phyloP scores from a whole-genome alignment of 345 rosid species.

The Kandelia obovata region DNA sequence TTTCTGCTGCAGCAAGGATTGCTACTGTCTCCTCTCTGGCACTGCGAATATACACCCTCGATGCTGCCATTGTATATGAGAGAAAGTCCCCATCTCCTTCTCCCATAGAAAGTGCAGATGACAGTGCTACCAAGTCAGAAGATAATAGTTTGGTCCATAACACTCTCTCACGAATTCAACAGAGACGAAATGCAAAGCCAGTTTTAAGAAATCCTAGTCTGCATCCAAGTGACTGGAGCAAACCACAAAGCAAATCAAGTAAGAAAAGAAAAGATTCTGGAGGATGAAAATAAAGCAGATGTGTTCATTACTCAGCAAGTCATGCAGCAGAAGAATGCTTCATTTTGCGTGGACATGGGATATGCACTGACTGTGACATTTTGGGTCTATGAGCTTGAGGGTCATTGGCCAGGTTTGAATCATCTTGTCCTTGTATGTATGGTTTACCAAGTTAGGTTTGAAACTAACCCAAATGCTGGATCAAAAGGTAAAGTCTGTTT shows the following conservation, averaged over 20 bases:
- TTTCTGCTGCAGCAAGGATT: conserved; percentile 30
- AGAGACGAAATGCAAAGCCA: conserved; percentile 5
- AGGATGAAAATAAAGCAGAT: background rate
- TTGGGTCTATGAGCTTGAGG: background rate
- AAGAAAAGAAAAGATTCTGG: conserved; percentile 21
- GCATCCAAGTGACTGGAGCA: background rate
- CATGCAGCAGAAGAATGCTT: background rate
- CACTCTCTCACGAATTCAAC: conserved; percentile 7
- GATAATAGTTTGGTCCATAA: background rate
- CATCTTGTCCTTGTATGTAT: conserved; percentile 9
- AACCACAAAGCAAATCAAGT: conserved; percentile 16
- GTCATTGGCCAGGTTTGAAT: background rate
- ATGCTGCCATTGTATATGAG: conserved; percentile 37
- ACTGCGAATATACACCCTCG: conserved; percentile 32
- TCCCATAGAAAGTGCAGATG: conserved; percentile 12
- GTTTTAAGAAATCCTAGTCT: background rate
- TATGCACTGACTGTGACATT: background rate
- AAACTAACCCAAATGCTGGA: conserved; percentile 16
- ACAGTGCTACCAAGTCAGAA: conserved; percentile 2
- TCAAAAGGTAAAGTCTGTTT: background rate
- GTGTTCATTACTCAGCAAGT: background rate
- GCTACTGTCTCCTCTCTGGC: conserved; percentile 36
- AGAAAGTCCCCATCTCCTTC: background rate
- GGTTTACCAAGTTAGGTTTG: conserved; percentile 15
- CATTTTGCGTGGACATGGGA: background rate